Evolutionary conservation across 2,329 filamentous ascomycete species (phyloP), one percentile per base, ranked within the genome.

Genomic region (Alternaria sp.): DNA sequence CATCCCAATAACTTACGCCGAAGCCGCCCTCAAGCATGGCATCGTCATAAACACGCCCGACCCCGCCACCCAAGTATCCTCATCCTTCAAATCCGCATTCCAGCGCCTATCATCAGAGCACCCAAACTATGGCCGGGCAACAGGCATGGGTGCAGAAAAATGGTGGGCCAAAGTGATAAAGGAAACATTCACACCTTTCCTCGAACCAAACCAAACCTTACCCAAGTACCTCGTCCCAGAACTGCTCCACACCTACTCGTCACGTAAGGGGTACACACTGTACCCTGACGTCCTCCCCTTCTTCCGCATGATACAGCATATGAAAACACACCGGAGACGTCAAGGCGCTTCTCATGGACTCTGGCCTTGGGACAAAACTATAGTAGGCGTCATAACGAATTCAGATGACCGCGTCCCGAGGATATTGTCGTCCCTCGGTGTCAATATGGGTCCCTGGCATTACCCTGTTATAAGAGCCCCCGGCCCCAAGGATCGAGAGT

Each of bases 131-230:
- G 88, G 88, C 6, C 86, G 83, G 68, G 80, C 77, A 0, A 84
- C 79, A 6, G 84, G 82, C 2, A 79, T 89, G 69, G 82, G 83
- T 8, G 81, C 87, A 0, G 80, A 83, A 41, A 79, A 76, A 65
- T 90, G 88, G 88, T 90, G 88, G 88, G 83, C 81, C 6, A 86
- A 86, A 72, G 87, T 90, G 9, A 88, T 89, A 55, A 75, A 78
- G 45, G 81, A 82, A 7, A 89, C 87, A 0, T 78, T 78, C 55
- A 58, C 68, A 2, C 69, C 70, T 1, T 78, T 77, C 54, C 61
- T 79, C 1, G 64, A 63, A 33, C 60, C 65, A 30, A 65, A 63
- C 12, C 68, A 82, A 57, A 43, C 77, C 2, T 68, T 87, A 0
- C 86, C 85, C 0, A 51, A 75, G 3, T 76, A 78, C 1, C 80